Base-by-base conservation (phyloP, 495 filamentous ascomycete genomes). In the Hyaloscypha variabilis region DNA sequence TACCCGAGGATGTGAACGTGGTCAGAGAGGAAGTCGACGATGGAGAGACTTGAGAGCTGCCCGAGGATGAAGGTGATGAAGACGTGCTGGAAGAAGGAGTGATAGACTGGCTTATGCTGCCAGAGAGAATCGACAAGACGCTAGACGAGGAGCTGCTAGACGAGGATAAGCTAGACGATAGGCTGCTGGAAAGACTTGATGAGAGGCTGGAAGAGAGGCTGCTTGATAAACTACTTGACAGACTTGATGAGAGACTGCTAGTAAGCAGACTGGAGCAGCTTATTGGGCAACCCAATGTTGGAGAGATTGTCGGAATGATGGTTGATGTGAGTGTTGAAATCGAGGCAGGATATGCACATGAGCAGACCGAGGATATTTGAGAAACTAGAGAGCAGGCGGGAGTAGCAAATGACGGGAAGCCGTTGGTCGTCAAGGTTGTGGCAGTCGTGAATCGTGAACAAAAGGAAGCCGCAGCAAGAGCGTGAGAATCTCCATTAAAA, bases 311-410 rank as follows among this genome's bases (percentile, higher is more conserved):
- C 31, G 31, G 31, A 6, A 34, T 34, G 1, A 3, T 34, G 54
- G 54, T 8, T 57, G 54, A 28, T 3, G 29, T 1, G 3, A 25
- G 2, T n/a, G 39, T 50, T 28, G 42, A 14, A 13, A 42, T 28
- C 4, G 50, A n/a, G 8, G 50, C 8, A 3, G 51, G 62, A 46
- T 64, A 64, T 1, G 62, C 62, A 36, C 62, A 64, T 21, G 62
- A 64, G 52, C 62, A 64, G 19, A 64, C 25, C 6, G 62, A 64
- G 6, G 62, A 64, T 28, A 64, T 64, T 23, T 56, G 25, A 30
- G 62, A 4, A 3, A 50, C 52, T 13, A 26, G n/a, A 26, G 58
- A 51, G 24, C 62, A 64, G 11, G 29, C 8, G 17, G 25, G 14
- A 6, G 53, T 64, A 25, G 53, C 62, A 64, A 56, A 49, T 8